These are phyloP conservation scores for Sporothrix pseudoabietina DNA, from an alignment of 2,329 filamentous ascomycete species.

Conservation along the genomic window DNA sequence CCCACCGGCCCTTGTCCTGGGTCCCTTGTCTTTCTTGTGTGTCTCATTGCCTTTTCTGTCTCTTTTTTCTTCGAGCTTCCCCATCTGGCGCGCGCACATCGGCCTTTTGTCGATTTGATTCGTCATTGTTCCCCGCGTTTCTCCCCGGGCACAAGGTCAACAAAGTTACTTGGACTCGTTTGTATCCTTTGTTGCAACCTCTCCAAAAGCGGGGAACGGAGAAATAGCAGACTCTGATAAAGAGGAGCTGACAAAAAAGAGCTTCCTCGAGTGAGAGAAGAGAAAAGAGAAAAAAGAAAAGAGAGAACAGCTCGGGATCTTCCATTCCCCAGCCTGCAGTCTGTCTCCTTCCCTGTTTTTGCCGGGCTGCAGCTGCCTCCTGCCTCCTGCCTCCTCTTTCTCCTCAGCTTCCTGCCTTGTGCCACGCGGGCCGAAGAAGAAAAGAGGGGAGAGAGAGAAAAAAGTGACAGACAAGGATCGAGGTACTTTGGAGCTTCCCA, in stretches of 20 bases:
- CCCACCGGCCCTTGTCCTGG: neutral
- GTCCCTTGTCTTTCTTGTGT: neutral
- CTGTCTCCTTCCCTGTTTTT: slow-evolving; percentile 6
- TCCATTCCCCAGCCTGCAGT: neutral
- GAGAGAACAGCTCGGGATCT: neutral
- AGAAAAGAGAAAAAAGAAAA: too few species aligned
- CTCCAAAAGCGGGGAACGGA: slow-evolving; percentile 21
- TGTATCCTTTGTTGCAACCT: slow-evolving; percentile 11
- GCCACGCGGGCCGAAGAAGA: slow-evolving; percentile 8
- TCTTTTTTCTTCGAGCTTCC: neutral
- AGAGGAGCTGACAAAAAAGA: neutral
- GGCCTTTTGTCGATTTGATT: slow-evolving; percentile 9
- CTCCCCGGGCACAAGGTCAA: neutral
- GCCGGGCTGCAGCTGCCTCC: neutral
- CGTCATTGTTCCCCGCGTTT: neutral
- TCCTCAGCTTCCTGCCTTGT: neutral
- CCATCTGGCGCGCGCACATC: slow-evolving; percentile 4
- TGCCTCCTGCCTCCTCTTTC: neutral
- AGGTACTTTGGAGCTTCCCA: neutral
- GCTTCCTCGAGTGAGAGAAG: slow-evolving; percentile 5
- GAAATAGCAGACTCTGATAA: neutral
- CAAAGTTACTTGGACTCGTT: neutral
- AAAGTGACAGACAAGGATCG: neutral
- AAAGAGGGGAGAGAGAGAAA: neutral
- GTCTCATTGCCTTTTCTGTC: neutral